These are phyloP conservation scores for Leccinum arenicola DNA, from an alignment of 768 basidiomycete species.

Conservation along the genomic window DNA sequence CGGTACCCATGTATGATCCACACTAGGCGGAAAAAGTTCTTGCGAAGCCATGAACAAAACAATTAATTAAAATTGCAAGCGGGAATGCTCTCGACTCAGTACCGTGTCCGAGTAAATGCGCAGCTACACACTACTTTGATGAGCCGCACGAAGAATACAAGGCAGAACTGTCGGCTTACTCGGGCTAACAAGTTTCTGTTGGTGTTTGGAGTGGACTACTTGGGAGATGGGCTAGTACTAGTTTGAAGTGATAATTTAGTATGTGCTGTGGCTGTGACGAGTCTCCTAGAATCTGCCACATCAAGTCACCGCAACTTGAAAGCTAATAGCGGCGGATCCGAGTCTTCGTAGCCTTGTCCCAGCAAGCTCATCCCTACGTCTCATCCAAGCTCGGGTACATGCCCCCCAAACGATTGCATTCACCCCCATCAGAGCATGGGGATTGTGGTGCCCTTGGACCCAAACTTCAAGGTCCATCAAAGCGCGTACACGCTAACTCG, in stretches of 20 bases:
- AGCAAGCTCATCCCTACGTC: not conserved
- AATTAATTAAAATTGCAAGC: not conserved
- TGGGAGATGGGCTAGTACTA: too few relatives aligned
- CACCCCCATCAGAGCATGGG: conserved; percentile 1
- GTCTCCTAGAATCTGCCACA: not conserved
- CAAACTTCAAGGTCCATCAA: conserved; percentile 7
- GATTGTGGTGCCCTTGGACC: not conserved
- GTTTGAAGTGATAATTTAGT: too few relatives aligned
- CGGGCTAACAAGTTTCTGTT: not conserved
- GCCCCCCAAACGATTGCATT: conserved; percentile 13
- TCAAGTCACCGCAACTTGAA: not conserved
- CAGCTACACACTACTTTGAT: not conserved
- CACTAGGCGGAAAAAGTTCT: not conserved
- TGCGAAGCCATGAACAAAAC: not conserved
- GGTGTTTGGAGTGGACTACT: too few relatives aligned
- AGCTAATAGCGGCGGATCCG: not conserved
- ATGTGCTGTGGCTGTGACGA: conserved; percentile 8
- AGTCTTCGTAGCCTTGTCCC: not conserved
- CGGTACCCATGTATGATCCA: not conserved
- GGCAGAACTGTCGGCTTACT: not conserved
- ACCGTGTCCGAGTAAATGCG: not conserved
- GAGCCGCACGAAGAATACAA: too few relatives aligned
- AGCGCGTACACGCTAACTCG: conserved; percentile 3
- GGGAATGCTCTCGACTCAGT: not conserved
- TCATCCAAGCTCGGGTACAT: conserved; percentile 1